Evolutionary conservation across 2,329 filamentous ascomycete genomes (phyloP), one percentile per base, ranked within the genome.

Genomic region (Stagonosporopsis chrysanthemi): DNA sequence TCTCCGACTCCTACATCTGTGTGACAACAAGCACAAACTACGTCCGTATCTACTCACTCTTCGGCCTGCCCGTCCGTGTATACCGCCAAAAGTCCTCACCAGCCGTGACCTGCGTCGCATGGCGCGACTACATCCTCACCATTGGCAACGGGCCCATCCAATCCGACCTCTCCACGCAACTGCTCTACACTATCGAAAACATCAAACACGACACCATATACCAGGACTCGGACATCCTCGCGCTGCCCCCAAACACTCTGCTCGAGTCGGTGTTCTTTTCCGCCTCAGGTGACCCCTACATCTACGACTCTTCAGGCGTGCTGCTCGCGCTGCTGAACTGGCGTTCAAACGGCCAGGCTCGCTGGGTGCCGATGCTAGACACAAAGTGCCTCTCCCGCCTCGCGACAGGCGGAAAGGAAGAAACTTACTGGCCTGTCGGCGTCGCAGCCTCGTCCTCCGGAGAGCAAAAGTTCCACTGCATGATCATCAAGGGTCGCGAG

Each of bases 401-500:
- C 3, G 90, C 91, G 0, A 88, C 87, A 2, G 95, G 95, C 24
- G 88, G 89, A 56, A 97, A 97, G 76, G 85, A 90, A 63, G 95
- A 99, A 78, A 86, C 83, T 0, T 99, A 99, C 80, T 99, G 93
- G 85, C 95, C 95, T 1, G 91, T 99, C 29, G 95, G 95, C 0
- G 93, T 98, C 1, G 92, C 94, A 2, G 88, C 93, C 68, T 85
- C 90, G 70, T 93, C 92, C 1, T 91, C 97, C 1, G 91, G 92
- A 6, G 88, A 93, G 70, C 84, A 90, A 69, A 94, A 90, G 71
- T 99, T 99, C 77, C 94, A 98, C 82, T 99, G 96, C 80, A 97
- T 99, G 78, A 98, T 99, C 68, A 88, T 99, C 72, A 99, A 99
- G 79, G 95, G 95, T 61, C 90, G 90, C 33, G 95, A 99, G 73